Base-by-base conservation (phyloP, 768 basidiomycete species). In the Hericium rajendrae region DNA sequence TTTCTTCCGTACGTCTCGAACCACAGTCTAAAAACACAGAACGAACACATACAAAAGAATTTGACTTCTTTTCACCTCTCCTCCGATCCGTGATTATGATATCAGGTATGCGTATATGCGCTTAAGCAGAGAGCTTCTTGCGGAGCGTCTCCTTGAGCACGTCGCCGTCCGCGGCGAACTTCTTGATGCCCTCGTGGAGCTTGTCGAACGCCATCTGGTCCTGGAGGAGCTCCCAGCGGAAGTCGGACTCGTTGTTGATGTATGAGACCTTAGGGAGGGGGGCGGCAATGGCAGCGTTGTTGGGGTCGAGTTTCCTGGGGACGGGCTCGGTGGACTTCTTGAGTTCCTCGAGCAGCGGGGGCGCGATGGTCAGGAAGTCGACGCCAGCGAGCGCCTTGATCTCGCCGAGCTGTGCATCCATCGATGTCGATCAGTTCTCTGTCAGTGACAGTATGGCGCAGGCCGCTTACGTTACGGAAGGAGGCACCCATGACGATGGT, bases 401-500 rank as follows among this genome's bases (percentile, higher is more conserved):
- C 77, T 98, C 97, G 66, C 91, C 90, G 57, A 73, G 72, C 91
- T 94, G 53, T 55, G 26, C 39, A 16, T 43, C 18, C 38, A 10
- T 11, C 32, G 51, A 15, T 16, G n/a, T 15, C 20, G 26, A 26
- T 22, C 22, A 24, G 24, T 38, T 32, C 6, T 53, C 11, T 53
- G 13, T 18, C 18, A 38, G 10, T 18, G 3, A 10, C 18, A 5
- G 15, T 11, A 38, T 18, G 52, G 40, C 3, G 24, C 40, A 13
- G 22, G 38, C 16, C 3, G 76, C 88, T 57, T 65, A 94, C 86
- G 79, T 97, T 98, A 70, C 97, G 90, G 94, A 99, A 97, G 37
- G 93, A 95, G 59, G 97, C 97, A 70, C 95, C 97, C 97, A 98
- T 97, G 72, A 98, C 95, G 74, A 99, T 97, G 65, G 97, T 99